phyloP scores from a whole-genome alignment of 2,329 filamentous ascomycete genomes.

The Scedosporium apiospermum region DNA sequence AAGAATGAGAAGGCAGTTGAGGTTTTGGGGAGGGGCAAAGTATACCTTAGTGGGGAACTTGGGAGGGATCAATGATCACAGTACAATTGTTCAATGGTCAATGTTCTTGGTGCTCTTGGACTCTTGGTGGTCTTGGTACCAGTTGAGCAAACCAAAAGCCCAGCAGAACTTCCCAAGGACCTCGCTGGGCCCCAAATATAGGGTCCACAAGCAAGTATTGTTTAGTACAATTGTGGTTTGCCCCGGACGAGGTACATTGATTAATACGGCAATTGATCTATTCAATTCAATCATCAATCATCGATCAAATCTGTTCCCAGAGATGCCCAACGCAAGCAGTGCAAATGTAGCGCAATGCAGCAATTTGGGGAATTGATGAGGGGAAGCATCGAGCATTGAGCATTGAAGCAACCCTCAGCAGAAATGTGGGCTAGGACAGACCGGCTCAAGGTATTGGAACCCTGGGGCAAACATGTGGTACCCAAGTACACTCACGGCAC shows the following conservation, averaged over 20 bases:
- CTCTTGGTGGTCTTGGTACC: background rate
- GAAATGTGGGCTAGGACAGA: too few species aligned
- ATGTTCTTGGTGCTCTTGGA: background rate
- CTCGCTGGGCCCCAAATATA: too few species aligned
- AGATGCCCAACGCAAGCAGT: background rate
- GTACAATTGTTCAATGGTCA: too few species aligned
- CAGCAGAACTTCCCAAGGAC: too few species aligned
- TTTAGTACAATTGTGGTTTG: too few species aligned
- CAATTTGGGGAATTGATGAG: background rate
- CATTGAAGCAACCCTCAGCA: background rate
- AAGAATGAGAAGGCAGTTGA: background rate
- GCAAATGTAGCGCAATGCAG: too few species aligned
- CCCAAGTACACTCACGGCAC: background rate
- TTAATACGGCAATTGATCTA: too few species aligned
- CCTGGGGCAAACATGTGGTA: background rate
- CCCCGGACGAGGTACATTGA: too few species aligned
- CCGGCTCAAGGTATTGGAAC: background rate
- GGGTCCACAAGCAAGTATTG: too few species aligned
- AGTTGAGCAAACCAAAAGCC: too few species aligned
- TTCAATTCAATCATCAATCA: background rate
- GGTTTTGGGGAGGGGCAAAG: background rate
- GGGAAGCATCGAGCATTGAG: background rate
- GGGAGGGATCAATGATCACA: background rate
- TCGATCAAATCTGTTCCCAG: background rate
- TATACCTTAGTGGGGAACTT: background rate